Evolutionary conservation across 2,329 filamentous ascomycete species (phyloP).

Genomic region (Ampelomyces quisqualis): DNA sequence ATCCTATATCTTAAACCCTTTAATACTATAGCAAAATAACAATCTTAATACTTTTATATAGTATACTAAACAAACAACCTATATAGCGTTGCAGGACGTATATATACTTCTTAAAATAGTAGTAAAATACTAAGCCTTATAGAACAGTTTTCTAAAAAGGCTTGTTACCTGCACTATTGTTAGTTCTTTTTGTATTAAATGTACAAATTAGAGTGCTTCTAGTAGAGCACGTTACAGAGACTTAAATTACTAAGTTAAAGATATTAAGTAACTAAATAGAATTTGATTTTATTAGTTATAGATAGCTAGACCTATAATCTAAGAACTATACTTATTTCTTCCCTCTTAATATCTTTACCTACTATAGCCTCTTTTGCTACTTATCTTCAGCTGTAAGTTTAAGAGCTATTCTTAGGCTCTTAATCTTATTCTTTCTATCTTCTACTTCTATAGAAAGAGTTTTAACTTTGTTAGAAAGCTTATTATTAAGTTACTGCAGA

Average conservation of each 20-base stretch:
- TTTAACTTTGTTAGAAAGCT: background rate
- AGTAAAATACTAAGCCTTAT: slow-evolving; percentile 3
- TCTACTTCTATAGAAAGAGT: slow-evolving; percentile 5
- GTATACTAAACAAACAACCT: slow-evolving; percentile 4
- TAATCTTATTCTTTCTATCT: slow-evolving; percentile 5
- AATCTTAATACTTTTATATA: slow-evolving; percentile 6
- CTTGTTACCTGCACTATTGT: background rate
- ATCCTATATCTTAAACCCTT: slow-evolving; percentile 1
- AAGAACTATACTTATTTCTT: slow-evolving; percentile 2
- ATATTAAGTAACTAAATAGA: background rate
- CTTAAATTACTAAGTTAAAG: slow-evolving; percentile 7
- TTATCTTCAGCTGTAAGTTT: slow-evolving; percentile 6
- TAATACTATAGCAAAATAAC: slow-evolving; percentile 3
- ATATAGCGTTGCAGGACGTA: slow-evolving; percentile 11
- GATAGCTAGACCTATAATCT: slow-evolving; percentile 1
- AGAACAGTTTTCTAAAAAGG: slow-evolving; percentile 9
- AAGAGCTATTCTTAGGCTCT: slow-evolving; percentile 10
- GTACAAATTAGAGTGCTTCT: slow-evolving; percentile 9
- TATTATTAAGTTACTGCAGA: slow-evolving; percentile 4
- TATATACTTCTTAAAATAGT: slow-evolving; percentile 2
- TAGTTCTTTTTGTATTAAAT: slow-evolving; percentile 13
- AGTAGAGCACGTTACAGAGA: slow-evolving; percentile 4
- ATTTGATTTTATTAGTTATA: background rate
- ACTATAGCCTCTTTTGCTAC: slow-evolving; percentile 6
- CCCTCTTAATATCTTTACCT: background rate